Percentiles rank a stretch among this genome's conserved stretches.
Evolutionary conservation across 208 protist genomes (phyloP).

Genomic region (Leishmania arabica): DNA sequence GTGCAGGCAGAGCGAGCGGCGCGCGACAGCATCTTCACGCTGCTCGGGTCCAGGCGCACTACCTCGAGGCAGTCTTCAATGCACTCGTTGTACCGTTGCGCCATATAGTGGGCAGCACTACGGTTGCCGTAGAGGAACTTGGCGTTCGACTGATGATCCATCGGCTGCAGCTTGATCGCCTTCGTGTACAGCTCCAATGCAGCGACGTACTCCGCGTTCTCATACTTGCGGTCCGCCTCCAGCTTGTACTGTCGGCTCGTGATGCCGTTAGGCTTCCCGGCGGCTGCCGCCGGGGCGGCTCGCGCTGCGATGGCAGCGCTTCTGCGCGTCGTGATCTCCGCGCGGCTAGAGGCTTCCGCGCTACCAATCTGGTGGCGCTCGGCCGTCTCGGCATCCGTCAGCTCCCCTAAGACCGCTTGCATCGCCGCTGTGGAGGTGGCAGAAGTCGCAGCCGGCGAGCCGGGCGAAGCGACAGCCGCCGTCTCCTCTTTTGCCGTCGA

Average conservation of each 20-base stretch:
- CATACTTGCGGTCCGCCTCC: conserved; percentile 88
- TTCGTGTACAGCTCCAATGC: conserved; percentile 88
- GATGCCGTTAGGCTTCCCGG: not conserved
- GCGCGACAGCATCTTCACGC: conserved; percentile 72
- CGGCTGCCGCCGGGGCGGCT: not conserved
- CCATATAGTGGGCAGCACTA: conserved; percentile 91
- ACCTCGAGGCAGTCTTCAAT: conserved; percentile 82
- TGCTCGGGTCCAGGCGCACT: conserved; percentile 68
- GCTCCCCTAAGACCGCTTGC: conserved; percentile 19
- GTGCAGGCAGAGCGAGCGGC: conserved; percentile 74
- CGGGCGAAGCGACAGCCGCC: not conserved
- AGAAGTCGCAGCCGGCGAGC: not conserved
- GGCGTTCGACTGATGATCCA: conserved; percentile 59
- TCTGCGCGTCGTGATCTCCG: conserved; percentile 11
- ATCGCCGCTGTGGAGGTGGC: not conserved
- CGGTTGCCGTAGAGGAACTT: conserved; percentile 86
- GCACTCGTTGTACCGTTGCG: conserved; percentile 76
- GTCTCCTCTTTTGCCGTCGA: conserved; percentile 11
- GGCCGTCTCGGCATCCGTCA: conserved; percentile 37
- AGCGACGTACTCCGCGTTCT: conserved; percentile 73
- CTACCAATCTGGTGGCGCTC: conserved; percentile 37
- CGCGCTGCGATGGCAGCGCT: not conserved
- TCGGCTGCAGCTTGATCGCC: conserved; percentile 70
- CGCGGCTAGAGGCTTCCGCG: not conserved
- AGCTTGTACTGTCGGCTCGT: conserved; percentile 76